Percentiles rank a stretch among this genome's conserved stretches.
Conservation (phyloP, 2,329 filamentous ascomycete genomes). For the Mollisiaceae sp. region DNA sequence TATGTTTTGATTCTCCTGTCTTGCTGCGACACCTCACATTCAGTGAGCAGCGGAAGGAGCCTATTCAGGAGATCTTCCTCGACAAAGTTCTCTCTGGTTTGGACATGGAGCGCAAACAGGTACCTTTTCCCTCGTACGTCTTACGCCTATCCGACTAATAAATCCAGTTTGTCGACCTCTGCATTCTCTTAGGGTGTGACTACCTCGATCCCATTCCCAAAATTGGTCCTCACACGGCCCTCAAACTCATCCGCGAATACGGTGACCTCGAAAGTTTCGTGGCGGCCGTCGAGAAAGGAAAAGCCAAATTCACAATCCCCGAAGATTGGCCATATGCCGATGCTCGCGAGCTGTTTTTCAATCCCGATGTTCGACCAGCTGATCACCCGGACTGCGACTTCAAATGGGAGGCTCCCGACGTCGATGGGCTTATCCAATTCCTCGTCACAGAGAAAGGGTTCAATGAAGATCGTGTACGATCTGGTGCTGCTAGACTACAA, state of each 20-base stretch:
- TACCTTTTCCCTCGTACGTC: slow-evolving; percentile 45
- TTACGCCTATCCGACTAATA: slow-evolving; percentile 12
- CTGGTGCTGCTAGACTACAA: slow-evolving; percentile 75
- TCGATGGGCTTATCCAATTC: slow-evolving; percentile 88
- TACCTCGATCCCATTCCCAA: slow-evolving; percentile 97
- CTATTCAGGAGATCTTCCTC: slow-evolving; percentile 92
- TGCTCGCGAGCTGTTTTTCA: slow-evolving; percentile 87
- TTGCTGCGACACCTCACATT: slow-evolving; percentile 92
- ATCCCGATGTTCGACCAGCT: slow-evolving; percentile 84
- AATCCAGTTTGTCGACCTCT: slow-evolving; percentile 89
- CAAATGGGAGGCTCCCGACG: slow-evolving; percentile 94
- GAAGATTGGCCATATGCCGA: slow-evolving; percentile 98
- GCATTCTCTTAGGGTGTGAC: slow-evolving; percentile 95
- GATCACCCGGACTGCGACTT: slow-evolving; percentile 91
- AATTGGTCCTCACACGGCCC: slow-evolving; percentile 86
- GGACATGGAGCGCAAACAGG: slow-evolving; percentile 85
- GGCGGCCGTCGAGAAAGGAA: slow-evolving; percentile 75
- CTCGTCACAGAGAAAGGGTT: slow-evolving; percentile 95
- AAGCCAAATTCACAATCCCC: slow-evolving; percentile 82
- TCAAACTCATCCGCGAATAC: slow-evolving; percentile 94
- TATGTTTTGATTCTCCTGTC: slow-evolving; percentile 93
- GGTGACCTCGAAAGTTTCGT: slow-evolving; percentile 87
- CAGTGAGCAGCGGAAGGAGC: slow-evolving; percentile 95
- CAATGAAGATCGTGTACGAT: slow-evolving; percentile 89
- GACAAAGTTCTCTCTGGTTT: slow-evolving; percentile 86